phyloP scores from a whole-genome alignment of 1,284 basidiomycete species.

The Ganoderma resinaceum region DNA sequence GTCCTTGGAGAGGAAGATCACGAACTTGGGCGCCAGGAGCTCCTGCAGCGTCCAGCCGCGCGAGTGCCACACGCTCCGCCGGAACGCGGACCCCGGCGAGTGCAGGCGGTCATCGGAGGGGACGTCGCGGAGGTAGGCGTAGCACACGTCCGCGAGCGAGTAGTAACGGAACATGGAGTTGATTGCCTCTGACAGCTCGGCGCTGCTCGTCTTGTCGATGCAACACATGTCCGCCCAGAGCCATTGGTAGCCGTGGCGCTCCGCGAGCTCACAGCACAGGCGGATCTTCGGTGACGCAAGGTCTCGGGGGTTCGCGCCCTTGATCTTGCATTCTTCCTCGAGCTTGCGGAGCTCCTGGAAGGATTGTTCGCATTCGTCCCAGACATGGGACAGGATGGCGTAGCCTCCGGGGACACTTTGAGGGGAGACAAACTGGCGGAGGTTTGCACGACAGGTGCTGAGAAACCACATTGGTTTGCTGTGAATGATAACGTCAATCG shows the following conservation, averaged over 20 bases:
- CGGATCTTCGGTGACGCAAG: conserved; percentile 5
- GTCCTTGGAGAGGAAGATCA: not conserved
- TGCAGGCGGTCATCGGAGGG: not conserved
- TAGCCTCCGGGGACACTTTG: conserved; percentile 2
- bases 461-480: conserved; percentile 10
- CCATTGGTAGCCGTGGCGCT: conserved; percentile 6
- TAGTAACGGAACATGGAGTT: conserved; percentile 7
- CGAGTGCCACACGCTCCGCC: not conserved
- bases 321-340: not conserved
- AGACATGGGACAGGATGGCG: conserved; percentile 2
- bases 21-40: not conserved
- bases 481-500: not conserved
- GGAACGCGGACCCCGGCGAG: not conserved
- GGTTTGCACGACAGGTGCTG: conserved; percentile 7
- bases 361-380: conserved; percentile 1
- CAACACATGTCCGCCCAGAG: conserved; percentile 5
- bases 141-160: conserved; percentile 4
- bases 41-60: too few species aligned
- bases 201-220: conserved; percentile 8
- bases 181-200: conserved; percentile 1
- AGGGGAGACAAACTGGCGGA: conserved; percentile 4
- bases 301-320: conserved; percentile 1
- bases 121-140: conserved; percentile 6
- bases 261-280: not conserved
- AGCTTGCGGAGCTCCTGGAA: not conserved